These are phyloP conservation scores for Gossypium davidsonii DNA, from an alignment of 441 rosid species.

Conservation along the genomic window DNA sequence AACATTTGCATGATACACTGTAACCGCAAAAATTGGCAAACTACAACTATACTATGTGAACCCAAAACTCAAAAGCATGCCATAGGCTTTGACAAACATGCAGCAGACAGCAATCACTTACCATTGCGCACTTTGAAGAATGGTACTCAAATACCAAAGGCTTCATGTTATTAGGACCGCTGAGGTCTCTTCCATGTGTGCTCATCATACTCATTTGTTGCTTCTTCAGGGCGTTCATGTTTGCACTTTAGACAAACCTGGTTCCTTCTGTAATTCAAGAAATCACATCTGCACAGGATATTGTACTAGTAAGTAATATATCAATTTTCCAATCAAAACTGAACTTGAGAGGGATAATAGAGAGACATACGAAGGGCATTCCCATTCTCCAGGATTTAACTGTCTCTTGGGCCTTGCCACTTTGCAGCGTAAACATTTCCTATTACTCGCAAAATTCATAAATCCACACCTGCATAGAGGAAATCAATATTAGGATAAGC, in stretches of 20 bases:
- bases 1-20: background rate
- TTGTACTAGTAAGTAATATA: background rate
- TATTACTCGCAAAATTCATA: conserved; percentile 89
- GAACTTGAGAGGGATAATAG: background rate
- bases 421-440: conserved; percentile 52
- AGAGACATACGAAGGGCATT: conserved; percentile 73
- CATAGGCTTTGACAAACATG: background rate
- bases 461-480: conserved; percentile 62
- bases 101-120: background rate
- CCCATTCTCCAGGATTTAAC: conserved; percentile 82
- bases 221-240: conserved; percentile 37
- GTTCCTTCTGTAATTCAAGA: conserved; percentile 63
- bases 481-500: background rate
- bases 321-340: background rate
- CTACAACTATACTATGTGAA: background rate
- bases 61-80: background rate
- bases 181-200: conserved; percentile 12
- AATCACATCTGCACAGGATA: conserved; percentile 54
- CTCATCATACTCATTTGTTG: conserved; percentile 25
- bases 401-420: conserved; percentile 51
- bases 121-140: background rate
- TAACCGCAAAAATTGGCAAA: background rate
- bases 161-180: background rate
- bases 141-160: background rate
- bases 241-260: conserved; percentile 58